Evolutionary conservation across 495 filamentous ascomycete species (phyloP), one percentile per base, ranked within the genome.

Genomic region (Neurospora sp.): DNA sequence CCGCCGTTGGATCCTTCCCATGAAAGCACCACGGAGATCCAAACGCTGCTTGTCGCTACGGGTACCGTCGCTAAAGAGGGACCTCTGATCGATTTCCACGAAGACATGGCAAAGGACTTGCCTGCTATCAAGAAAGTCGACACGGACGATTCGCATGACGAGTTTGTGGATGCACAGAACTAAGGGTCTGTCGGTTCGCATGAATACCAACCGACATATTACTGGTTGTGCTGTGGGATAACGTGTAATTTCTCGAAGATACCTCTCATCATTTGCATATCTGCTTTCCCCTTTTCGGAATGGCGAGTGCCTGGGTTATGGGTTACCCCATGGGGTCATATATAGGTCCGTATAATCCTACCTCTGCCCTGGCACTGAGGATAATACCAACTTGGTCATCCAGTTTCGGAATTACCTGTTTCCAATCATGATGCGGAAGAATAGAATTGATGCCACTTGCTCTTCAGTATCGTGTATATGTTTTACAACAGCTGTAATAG

Each of bases 21-120:
- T 75, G 45, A 76, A 76, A 71, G 72, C 74, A 81, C 80, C 37
- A 71, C 80, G 28, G 82, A 87, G 21, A 81, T 87, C 31, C 79
- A 86, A 36, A 39, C 73, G 9, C 76, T 84, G 73, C 78, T 86
- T 17, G 73, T 77, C 28, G 70, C 82, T 5, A 88, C 86, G 8
- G 83, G 86, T 17, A 77, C 74, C 37, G 74, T 76, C 43, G 76
- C 77, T 0, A 76, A 79, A 24, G 45, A 73, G 6, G 80, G 81
- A 1, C 82, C 86, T 0, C 76, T 89, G 62, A 82, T 86, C 36
- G 81, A 88, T 75, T 89, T 89, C 71, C 81, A 86, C 38, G 74
- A 81, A 6, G 86, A 88, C 70, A n/a, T 88, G 78, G 82, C 83
- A 76, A 83, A 82, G 45, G 71, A 77, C 39, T 73, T 88, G 38